phyloP scores from a whole-genome alignment of 805 yeast species.

The Phaffomyces thermotolerans region DNA sequence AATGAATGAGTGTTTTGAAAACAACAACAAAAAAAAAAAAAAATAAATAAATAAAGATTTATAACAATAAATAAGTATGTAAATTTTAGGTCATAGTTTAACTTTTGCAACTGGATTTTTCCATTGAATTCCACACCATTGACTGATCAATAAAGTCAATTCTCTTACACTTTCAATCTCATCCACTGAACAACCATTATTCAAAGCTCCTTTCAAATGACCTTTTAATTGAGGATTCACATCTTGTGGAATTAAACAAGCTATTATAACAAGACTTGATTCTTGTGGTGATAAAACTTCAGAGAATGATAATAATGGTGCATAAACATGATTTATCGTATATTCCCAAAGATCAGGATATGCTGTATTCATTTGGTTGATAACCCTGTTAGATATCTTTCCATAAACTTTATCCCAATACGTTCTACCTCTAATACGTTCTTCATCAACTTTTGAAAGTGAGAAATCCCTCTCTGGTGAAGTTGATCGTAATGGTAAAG shows the following conservation, averaged over 20 bases:
- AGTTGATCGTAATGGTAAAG: constrained; percentile 36
- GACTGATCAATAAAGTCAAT: constrained; percentile 55
- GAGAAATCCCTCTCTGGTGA: constrained; percentile 24
- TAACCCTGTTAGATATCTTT: constrained; percentile 64
- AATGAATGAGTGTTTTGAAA: too few relatives aligned
- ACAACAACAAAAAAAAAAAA: background rate
- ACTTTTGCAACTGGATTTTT: constrained; percentile 32
- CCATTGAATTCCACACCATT: constrained; percentile 71
- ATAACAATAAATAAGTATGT: background rate
- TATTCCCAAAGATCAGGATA: constrained; percentile 83
- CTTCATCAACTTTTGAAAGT: constrained; percentile 25
- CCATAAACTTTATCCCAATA: constrained; percentile 74
- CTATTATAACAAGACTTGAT: constrained; percentile 69
- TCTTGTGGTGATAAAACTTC: constrained; percentile 58
- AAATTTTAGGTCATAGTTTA: constrained; percentile 3
- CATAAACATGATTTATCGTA: constrained; percentile 66
- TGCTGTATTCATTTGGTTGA: constrained; percentile 58
- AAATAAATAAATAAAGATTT: background rate
- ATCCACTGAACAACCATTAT: constrained; percentile 63
- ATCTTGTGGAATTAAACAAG: constrained; percentile 84
- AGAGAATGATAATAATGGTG: constrained; percentile 66
- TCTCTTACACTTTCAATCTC: constrained; percentile 54
- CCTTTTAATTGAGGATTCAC: constrained; percentile 92
- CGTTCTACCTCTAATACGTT: constrained; percentile 41
- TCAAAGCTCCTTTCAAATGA: constrained; percentile 79